phyloP scores from a whole-genome alignment of 208 protist species.

The Herpetomonas tarakana region DNA sequence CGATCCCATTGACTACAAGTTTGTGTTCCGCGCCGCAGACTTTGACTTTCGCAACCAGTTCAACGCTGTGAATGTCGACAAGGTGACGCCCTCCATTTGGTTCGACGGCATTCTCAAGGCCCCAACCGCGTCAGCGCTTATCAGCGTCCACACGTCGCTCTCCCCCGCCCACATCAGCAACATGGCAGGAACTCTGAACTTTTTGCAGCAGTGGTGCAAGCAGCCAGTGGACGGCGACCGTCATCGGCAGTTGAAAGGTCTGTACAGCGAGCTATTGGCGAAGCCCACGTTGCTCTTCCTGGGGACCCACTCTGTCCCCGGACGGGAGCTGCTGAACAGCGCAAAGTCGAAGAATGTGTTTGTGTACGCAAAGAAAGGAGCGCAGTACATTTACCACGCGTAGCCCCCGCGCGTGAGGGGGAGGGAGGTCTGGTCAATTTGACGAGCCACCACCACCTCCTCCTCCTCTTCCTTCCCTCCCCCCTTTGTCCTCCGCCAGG shows the following conservation, averaged over 20 bases:
- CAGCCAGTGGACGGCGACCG: constrained; percentile 72
- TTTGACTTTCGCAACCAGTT: constrained; percentile 73
- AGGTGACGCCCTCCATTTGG: constrained; percentile 68
- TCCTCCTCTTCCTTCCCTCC: neutral
- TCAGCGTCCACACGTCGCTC: constrained; percentile 52
- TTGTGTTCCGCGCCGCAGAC: constrained; percentile 77
- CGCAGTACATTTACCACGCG: constrained; percentile 59
- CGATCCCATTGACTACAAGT: constrained; percentile 84
- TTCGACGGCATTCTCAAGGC: constrained; percentile 78
- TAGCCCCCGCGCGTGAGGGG: constrained; percentile 8
- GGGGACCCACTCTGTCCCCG: constrained; percentile 56
- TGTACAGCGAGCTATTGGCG: constrained; percentile 47
- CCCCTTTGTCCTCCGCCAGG: neutral
- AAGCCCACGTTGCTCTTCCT: constrained; percentile 75
- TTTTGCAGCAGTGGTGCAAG: constrained; percentile 61
- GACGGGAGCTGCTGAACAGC: constrained; percentile 74
- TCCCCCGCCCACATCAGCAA: constrained; percentile 63
- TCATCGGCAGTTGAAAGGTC: constrained; percentile 65
- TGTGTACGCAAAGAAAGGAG: constrained; percentile 75
- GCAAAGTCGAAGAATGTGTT: constrained; percentile 80
- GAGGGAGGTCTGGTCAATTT: neutral
- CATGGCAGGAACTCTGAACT: constrained; percentile 55
- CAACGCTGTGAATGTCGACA: constrained; percentile 62
- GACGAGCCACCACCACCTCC: too few species aligned
- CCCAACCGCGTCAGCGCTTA: constrained; percentile 51